These are phyloP conservation scores for Vigna nakashimae DNA, from an alignment of 306 rosid species.

Conservation along the genomic window DNA sequence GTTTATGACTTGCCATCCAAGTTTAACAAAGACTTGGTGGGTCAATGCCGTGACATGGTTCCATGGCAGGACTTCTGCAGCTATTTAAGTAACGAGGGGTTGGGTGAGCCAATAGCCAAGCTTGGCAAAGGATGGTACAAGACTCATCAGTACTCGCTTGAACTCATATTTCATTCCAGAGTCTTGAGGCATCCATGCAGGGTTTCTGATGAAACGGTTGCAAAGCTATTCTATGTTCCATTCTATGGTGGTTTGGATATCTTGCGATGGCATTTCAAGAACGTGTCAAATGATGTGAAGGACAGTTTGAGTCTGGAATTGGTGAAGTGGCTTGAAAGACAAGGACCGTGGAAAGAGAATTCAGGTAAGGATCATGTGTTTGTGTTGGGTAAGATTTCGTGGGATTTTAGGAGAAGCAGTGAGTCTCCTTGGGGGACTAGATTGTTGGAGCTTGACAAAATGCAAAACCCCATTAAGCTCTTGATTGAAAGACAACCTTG, in stretches of 20 bases:
- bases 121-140: conserved; percentile 73
- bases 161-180: conserved; percentile 72
- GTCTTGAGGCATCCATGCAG: conserved; percentile 73
- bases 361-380: conserved; percentile 75
- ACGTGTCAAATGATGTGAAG: conserved; percentile 71
- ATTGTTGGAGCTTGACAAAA: conserved; percentile 63
- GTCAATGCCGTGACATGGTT: conserved; percentile 69
- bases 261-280: conserved; percentile 78
- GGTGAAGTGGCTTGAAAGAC: conserved; percentile 65
- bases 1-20: conserved; percentile 79
- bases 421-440: conserved; percentile 69
- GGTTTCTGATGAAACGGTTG: conserved; percentile 57
- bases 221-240: conserved; percentile 75
- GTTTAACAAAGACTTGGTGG: conserved; percentile 76
- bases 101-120: conserved; percentile 63
- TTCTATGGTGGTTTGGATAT: conserved; percentile 77
- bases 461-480: conserved; percentile 73
- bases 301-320: conserved; percentile 64
- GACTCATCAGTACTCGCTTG: conserved; percentile 78
- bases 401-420: conserved; percentile 74
- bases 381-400: conserved; percentile 81
- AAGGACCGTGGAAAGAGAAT: conserved; percentile 55
- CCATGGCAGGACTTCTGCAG: conserved; percentile 70
- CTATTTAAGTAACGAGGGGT: conserved; percentile 61
- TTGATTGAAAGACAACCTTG: conserved; percentile 85